phyloP scores from a whole-genome alignment of 2,329 filamentous ascomycete species.

The Xylariales sp. region DNA sequence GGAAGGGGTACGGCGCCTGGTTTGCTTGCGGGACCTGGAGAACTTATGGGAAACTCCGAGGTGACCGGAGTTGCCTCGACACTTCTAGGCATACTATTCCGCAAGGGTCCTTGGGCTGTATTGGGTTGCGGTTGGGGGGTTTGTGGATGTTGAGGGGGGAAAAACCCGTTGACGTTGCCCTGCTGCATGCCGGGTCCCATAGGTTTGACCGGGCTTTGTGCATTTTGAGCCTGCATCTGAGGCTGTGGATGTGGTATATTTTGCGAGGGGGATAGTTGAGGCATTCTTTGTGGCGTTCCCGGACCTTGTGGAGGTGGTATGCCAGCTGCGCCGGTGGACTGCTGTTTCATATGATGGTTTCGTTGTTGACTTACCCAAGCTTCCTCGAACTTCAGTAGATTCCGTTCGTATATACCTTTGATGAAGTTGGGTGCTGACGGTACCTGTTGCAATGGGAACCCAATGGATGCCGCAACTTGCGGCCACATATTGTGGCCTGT shows the following conservation, averaged over 20 bases:
- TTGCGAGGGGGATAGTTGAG: constrained; percentile 56
- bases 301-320: constrained; percentile 51
- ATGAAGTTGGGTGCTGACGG: constrained; percentile 77
- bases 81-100: constrained; percentile 64
- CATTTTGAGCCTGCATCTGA: constrained; percentile 56
- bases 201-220: constrained; percentile 59
- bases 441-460: constrained; percentile 70
- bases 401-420: constrained; percentile 78
- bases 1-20: constrained; percentile 57
- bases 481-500: constrained; percentile 78
- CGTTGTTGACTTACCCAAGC: constrained; percentile 69
- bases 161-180: constrained; percentile 61
- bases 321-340: constrained; percentile 50
- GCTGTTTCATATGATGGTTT: constrained; percentile 64
- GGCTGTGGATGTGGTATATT: constrained; percentile 56
- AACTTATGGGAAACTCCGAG: constrained; percentile 59
- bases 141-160: constrained; percentile 56
- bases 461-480: constrained; percentile 73
- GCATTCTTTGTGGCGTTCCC: constrained; percentile 59
- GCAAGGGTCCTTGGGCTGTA: constrained; percentile 58
- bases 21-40: constrained; percentile 56
- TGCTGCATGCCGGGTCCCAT: constrained; percentile 61
- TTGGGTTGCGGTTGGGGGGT: constrained; percentile 59
- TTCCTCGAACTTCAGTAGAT: constrained; percentile 81
- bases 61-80: constrained; percentile 58